phyloP scores from a whole-genome alignment of 2,329 filamentous ascomycete genomes.

The Aspergillus sp. region DNA sequence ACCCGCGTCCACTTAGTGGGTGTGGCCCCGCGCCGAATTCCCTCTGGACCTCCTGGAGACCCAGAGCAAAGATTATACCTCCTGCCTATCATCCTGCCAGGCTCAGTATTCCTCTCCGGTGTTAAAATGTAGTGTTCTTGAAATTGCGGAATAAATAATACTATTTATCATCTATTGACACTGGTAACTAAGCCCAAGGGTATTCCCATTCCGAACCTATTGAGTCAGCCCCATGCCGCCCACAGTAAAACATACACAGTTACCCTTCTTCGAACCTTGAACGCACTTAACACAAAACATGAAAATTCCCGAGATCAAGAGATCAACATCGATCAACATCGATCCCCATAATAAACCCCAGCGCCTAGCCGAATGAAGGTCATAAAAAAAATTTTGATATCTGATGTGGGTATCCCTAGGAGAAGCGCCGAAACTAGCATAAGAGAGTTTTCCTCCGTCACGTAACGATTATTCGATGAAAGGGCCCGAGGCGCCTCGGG shows the following conservation, averaged over 20 bases:
- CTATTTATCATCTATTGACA: neutral
- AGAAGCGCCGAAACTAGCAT: neutral
- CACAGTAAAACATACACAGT: neutral
- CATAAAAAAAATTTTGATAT: neutral
- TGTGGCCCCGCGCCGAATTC: neutral
- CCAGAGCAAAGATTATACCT: neutral
- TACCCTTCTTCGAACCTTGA: neutral
- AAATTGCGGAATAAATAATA: neutral
- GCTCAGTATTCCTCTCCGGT: too few species aligned
- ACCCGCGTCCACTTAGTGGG: slow-evolving; percentile 9
- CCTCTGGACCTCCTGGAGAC: too few species aligned
- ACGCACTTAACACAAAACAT: neutral
- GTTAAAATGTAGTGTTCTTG: too few species aligned
- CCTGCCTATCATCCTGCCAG: neutral
- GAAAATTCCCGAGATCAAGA: neutral
- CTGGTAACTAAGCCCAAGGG: neutral
- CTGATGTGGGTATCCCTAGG: neutral
- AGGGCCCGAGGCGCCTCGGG: neutral
- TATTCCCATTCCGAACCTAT: neutral
- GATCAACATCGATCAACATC: too few species aligned
- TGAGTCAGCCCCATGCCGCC: neutral
- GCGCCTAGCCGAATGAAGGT: neutral
- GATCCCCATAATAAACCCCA: neutral
- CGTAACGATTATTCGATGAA: neutral
- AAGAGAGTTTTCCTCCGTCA: too few species aligned